Base-by-base conservation (phyloP, 116 monocot genomes). In the Cymodocea nodosa region DNA sequence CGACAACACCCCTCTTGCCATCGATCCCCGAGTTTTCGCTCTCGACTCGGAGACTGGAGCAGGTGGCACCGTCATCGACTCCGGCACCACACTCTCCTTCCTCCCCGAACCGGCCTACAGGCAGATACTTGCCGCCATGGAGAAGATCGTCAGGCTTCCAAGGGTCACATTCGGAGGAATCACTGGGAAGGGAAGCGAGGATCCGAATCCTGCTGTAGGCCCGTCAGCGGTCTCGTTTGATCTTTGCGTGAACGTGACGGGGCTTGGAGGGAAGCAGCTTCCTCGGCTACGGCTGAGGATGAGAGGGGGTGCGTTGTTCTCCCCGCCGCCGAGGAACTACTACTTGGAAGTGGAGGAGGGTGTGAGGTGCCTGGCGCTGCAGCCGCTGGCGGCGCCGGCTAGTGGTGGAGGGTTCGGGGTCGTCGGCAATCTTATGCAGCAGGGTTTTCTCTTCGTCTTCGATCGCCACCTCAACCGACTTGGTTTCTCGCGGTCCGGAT, bases 321-420 rank as follows among this genome's bases (percentile, higher is more conserved):
- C 73, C n/a, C 83, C 83, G 24, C 83, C 83, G 70, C 39, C 79
- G 57, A 66, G 70, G 62, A 83, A 79, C 66, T 83, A 83, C 76
- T 76, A 76, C 73, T 49, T 83, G 35, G 73, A 79, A 15, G 73
- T 70, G 63, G 70, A 55, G 40, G 72, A 73, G 15, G 83, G 83
- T 7, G 79, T 83, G 35, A 35, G 51, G 39, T 83, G 83, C 63
- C 62, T 83, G 20, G 79, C 78, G 24, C 20, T 83, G 61, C 83
- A 75, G 66, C 70, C 78, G 14, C 67, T 71, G 35, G 30, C 50
- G 8, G 10, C 72, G 20, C 23, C 64, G 4, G 20, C n/a, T 7
- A 1, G 16, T 0, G 51, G 30, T n/a, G 71, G 53, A 13, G 77
- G 74, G 15, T 68, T 76, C 59, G 79, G 62, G 4, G 76, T 83